Conservation (phyloP, 2,329 filamentous ascomycete genomes). For the Akanthomyces muscarius region DNA sequence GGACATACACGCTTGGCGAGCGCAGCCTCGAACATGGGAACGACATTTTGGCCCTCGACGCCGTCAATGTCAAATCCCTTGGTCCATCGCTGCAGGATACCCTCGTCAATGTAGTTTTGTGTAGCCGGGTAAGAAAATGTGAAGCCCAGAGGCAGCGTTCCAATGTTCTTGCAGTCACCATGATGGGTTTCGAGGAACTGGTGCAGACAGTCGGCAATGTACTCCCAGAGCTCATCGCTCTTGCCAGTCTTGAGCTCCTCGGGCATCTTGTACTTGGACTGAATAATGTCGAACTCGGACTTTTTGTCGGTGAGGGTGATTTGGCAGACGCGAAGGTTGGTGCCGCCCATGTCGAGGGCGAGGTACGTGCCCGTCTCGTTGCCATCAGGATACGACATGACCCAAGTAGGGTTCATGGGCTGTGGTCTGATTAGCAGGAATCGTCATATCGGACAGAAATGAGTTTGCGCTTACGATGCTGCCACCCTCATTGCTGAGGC, state of each 20-base stretch:
- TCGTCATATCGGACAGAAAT: not conserved
- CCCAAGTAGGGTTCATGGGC: constrained; percentile 99
- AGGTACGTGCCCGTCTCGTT: constrained; percentile 83
- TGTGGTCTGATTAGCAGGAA: constrained; percentile 35
- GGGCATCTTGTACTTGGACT: constrained; percentile 94
- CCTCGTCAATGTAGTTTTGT: constrained; percentile 90
- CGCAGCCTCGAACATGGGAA: constrained; percentile 80
- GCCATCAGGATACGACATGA: constrained; percentile 83
- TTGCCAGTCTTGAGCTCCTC: constrained; percentile 85
- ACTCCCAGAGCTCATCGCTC: constrained; percentile 86
- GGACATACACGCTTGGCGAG: constrained; percentile 53
- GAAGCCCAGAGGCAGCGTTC: constrained; percentile 77
- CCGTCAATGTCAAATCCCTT: constrained; percentile 95
- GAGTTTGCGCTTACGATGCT: constrained; percentile 68
- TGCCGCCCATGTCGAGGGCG: constrained; percentile 93
- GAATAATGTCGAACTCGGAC: constrained; percentile 89
- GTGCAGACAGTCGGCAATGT: constrained; percentile 86
- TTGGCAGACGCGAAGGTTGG: constrained; percentile 91
- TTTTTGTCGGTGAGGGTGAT: constrained; percentile 83
- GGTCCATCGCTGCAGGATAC: constrained; percentile 90
- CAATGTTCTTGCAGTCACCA: constrained; percentile 57
- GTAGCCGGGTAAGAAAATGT: constrained; percentile 95
- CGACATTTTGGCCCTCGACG: constrained; percentile 86
- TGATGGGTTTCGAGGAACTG: constrained; percentile 89
- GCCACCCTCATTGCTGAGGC: constrained; percentile 80